Base-by-base conservation (phyloP, 1,284 basidiomycete genomes). In the Farysia itapuensis region DNA sequence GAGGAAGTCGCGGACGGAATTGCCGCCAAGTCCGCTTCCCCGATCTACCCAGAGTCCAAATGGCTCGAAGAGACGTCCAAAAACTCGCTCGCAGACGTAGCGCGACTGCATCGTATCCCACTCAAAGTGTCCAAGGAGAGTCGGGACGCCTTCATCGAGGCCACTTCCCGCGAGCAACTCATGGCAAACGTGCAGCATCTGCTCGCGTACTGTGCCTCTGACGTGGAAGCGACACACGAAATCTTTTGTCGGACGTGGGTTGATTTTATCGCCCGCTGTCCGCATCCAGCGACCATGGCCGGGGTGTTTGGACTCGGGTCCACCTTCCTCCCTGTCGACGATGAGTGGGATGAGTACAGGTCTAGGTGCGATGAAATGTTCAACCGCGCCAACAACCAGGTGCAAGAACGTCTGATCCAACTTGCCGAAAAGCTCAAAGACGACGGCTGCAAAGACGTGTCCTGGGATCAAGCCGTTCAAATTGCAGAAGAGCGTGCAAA, bases 41-140 rank as follows among this genome's bases (percentile, higher is more conserved):
- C 39, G 29, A 33, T 2, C 40, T 18, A 14, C 35, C 47, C 13
- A 31, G 18, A 39, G 13, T 57, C 47, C 16, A 35, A 63, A 15
- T 99, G 94, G 95, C 89, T 95, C 71, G 90, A 95, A 40, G 81
- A 94, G 28, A 93, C 92, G 0, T 89, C 92, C 2, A 85, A 86
- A 28, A 98, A 96, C 77, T 92, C 91, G 16, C 84, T 98, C 18
- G 86, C 85, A 14, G 93, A 96, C 53, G 92, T 98, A 12, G 93
- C 92, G 0, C 84, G 84, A 35, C 81, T 98, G 4, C 90, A 99
- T 75, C 95, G 91, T 73, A 84, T 83, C 6, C 58, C 52, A 1
- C 87, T 90, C 60, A 79, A 83, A 15, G 79, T 95, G 43, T 84
- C 90, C 76, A 98, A 98, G 78, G 81, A 83, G 5, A 82, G 85